Evolutionary conservation across 2,329 filamentous ascomycete genomes (phyloP), one percentile per base, ranked within the genome.

Genomic region (Lizonia empirigonia): DNA sequence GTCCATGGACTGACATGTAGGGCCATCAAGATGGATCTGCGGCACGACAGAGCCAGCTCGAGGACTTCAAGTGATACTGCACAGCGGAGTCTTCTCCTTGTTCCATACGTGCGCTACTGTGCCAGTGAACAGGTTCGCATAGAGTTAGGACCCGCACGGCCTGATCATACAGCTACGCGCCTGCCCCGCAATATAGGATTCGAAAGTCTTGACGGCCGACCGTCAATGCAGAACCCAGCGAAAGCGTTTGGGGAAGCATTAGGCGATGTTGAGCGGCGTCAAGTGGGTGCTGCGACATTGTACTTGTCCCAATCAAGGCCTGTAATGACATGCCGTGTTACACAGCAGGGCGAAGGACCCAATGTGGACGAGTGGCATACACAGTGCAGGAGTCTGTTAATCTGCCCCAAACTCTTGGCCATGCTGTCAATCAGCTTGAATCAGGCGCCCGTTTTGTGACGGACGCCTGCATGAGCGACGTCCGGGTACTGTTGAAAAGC

Each of bases 141-240:
- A 44, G 52, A 54, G 42, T 44, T 50, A n/a, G 56, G 58, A 32
- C 46, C 37, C 37, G 42, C 42, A 42, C 23, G 20, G 32, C 42
- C 29, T 30, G 36, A 41, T 37, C 26, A 40, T 50, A 36, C 53
- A 58, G 59, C 52, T 59, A 57, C 53, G 62, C 60, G 55, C 56
- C 50, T 50, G 53, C 59, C 64, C 67, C 68, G 65, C 66, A 68
- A 53, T 65, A 64, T 68, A 64, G 56, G 46, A 63, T 69, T 67
- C 55, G 18, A 19, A 15, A 19, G 16, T 18, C 13, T 34, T 41
- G 27, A 39, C 39, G 18, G 24, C 22, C 54, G 46, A 52, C 56
- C 33, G 54, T 39, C 51, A 34, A 55, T 58, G 55, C 53, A 39
- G 7, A 35, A 26, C 19, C 10, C 41, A 22, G 20, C 10, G 15